phyloP scores from a whole-genome alignment of 257 asterid species.

The Rubia yunnanensis region DNA sequence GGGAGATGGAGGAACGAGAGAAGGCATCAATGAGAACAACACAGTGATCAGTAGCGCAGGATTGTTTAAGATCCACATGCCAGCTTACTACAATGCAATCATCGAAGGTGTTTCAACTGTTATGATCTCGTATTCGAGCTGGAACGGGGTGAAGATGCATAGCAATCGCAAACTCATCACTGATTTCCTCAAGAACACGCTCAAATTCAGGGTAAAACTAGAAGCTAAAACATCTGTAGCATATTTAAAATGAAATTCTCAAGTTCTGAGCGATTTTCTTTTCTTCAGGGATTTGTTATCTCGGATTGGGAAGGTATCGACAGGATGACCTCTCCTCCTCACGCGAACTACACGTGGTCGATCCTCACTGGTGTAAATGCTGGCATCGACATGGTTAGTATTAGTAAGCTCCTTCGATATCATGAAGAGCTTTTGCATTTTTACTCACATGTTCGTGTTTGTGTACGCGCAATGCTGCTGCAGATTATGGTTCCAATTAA shows the following conservation, averaged over 20 bases:
- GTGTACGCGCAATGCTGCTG: not conserved
- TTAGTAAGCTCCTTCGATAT: not conserved
- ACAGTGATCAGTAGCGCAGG: constrained; percentile 32
- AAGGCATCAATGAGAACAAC: constrained; percentile 60
- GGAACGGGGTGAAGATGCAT: constrained; percentile 70
- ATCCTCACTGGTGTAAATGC: constrained; percentile 31
- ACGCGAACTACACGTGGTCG: constrained; percentile 30
- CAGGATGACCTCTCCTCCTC: constrained; percentile 32
- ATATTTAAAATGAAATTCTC: not conserved
- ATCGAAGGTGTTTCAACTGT: constrained; percentile 53
- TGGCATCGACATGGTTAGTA: constrained; percentile 41
- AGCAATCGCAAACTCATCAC: constrained; percentile 57
- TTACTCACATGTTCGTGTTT: not conserved
- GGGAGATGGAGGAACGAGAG: constrained; percentile 71
- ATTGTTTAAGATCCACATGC: constrained; percentile 58
- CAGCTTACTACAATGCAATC: constrained; percentile 43
- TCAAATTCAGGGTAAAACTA: constrained; percentile 27
- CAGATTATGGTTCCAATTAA: constrained; percentile 67
- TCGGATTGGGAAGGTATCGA: constrained; percentile 39
- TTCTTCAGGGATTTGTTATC: constrained; percentile 35
- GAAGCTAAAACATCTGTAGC: constrained; percentile 16
- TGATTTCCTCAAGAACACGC: constrained; percentile 45
- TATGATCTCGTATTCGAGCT: constrained; percentile 72
- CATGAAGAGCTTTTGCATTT: not conserved
- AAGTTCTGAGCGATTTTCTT: not conserved